Base-by-base conservation (phyloP, 305 asterid genomes). In the Andrographis paniculata region DNA sequence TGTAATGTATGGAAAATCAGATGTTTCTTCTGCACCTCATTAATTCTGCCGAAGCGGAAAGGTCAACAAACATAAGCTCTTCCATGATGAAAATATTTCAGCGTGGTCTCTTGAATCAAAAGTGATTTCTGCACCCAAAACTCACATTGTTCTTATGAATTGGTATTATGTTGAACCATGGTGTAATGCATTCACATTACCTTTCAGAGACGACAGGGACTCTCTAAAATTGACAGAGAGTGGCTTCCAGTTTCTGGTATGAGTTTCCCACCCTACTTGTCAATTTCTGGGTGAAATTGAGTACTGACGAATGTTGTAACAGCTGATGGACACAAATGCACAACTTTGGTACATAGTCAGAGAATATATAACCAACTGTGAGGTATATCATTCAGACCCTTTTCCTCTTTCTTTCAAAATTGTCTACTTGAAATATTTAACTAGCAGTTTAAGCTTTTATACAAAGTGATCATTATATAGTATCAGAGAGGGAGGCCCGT, bases 341-440 rank as follows among this genome's bases (percentile, higher is more conserved):
- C 98, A 91, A 63, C 87, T 91, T 64, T 91, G 98, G 98, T 91
- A 82, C 75, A 91, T 91, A 64, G 79, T 91, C 70, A 80, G 98
- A 77, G 98, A 91, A 70, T 91, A 86, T 70, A 91, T 91, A 56
- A 78, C 62, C 55, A 82, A 86, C 68, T 88, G 92, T 53, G 96
- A 91, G 95, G 96, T 85, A 85, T 50, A 24, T 2, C 14, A 13
- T 17, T 0, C 17, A 1, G 7, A 2, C 17, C 1, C 42, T 37
- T 14, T 55, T 44, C 19, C 28, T 33, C 9, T 11, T 21, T 44
- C 52, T 21, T 42, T 23, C 14, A 17, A 15, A 17, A 15, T 51
- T 48, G 53, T 33, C 23, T 36, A 19, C 6, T 8, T 31, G 14
- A 55, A 38, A 21, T 36, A 43, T 52, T 44, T 43, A 40, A 43